Evolutionary conservation across 148 eudicot genomes (phyloP), one percentile per base, ranked within the genome.

Genomic region (Agrostemma githago): DNA sequence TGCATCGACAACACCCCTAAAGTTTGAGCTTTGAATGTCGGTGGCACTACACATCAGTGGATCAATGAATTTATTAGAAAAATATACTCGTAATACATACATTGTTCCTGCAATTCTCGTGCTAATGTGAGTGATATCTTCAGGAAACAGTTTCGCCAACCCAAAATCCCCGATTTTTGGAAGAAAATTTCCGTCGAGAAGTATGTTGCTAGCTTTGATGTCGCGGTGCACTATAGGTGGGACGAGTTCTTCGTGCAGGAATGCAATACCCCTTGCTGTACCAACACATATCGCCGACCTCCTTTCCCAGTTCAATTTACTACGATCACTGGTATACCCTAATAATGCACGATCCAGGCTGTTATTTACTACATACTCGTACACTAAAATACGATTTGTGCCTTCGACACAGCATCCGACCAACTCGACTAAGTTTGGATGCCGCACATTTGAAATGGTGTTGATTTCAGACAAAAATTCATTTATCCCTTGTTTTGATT

Each of bases 81-180:
- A 43, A 43, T 43, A 43, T 26, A 26, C 34, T 26, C 46, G 46
- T 63, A 54, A 26, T 72, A 87, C 96, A 0, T 87, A 95, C 98
- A 93, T 92, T 38, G 98, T 95, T 80, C 98, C 98, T 37, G 96
- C 97, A 74, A 95, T 76, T 83, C 74, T 84, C 17, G 98, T 95
- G 86, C 89, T 95, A 61, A 92, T 95, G 84, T 95, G 98, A 74
- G 98, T 95, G 34, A 95, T 82, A 72, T 84, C 80, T 40, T 95
- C 99, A 2, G 97, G 99, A 72, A 95, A 95, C 56, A 95, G 96
- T 76, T 90, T 95, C 58, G 99, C 99, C 89, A 95, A 81, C 72
- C 99, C 99, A 79, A 95, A 95, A 74, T 95, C 99, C 74, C 99
- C 99, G 74, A 92, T 90, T 80, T 95, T 95, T 6, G 99, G 94